Base-by-base conservation (phyloP, 1,139 yeast genomes). In the Suhomyces maxii region DNA sequence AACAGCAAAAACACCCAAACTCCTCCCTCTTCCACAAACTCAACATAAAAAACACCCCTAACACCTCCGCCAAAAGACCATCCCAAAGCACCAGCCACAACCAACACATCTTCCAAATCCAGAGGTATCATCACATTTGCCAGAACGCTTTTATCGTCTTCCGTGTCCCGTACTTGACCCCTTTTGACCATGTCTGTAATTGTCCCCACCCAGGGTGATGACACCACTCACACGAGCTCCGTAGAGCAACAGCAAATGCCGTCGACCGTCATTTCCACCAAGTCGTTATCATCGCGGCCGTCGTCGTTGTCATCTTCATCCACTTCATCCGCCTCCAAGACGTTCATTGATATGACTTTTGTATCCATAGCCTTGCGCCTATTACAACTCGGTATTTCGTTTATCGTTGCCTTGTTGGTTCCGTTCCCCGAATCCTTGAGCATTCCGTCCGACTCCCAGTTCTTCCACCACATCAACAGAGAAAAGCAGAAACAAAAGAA, bases 311-410 rank as follows among this genome's bases (percentile, higher is more conserved):
- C 11, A n/a, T 31, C n/a, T 18, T 23, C 26, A 11, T 35, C 37
- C 26, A 8, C 37, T 10, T n/a, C 25, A 26, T 9, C 38, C 11
- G 36, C 38, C 26, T 26, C 40, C 14, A 32, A 14, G 13, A 40
- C 49, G 41, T 46, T 54, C 36, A 49, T 39, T 34, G 33, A 42
- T 40, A 37, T 49, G 43, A 47, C 44, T 18, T 53, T 55, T n/a
- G 54, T 57, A 46, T 46, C 56, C 13, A 53, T 56, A 14, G 51
- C 59, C 11, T 54, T 57, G 26, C 52, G 52, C 39, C 47, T 55
- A 28, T 39, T 53, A 18, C 53, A 53, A 38, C 34, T 54, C 30
- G 55, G 55, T 10, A 35, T 52, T 14, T 45, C 50, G 35, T 51
- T 51, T 44, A 40, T 48, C 8, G 40, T 53, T 23, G 46, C 53